phyloP scores from a whole-genome alignment of 225 moss, liverwort and hornwort genomes.

The Anthoceros angustus region DNA sequence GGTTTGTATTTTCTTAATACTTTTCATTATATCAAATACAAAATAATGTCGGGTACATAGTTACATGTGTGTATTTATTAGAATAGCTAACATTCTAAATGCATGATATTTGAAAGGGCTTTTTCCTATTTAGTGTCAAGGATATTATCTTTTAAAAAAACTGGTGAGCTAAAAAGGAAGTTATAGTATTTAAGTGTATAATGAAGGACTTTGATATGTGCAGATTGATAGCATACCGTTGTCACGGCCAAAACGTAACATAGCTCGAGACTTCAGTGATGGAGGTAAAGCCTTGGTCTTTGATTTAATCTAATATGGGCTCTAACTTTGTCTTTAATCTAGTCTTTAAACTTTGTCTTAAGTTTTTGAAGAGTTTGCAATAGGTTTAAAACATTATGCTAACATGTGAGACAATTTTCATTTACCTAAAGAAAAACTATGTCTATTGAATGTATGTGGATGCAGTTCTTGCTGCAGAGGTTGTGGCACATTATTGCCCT shows the following conservation, averaged over 20 bases:
- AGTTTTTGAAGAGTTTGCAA: not conserved
- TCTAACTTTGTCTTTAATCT: not conserved
- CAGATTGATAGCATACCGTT: slow-evolving; percentile 97
- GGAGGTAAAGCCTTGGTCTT: slow-evolving; percentile 30
- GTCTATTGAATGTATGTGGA: too few relatives aligned
- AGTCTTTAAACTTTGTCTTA: not conserved
- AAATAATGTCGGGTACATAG: not conserved
- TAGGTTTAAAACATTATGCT: too few relatives aligned
- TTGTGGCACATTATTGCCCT: slow-evolving; percentile 95
- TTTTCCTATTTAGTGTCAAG: too few relatives aligned
- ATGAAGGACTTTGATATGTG: too few relatives aligned
- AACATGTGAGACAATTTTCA: too few relatives aligned
- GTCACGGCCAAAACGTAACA: slow-evolving; percentile 91
- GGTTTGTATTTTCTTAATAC: slow-evolving; percentile 18
- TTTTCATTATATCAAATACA: not conserved
- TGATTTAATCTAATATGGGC: not conserved
- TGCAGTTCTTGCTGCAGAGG: slow-evolving; percentile 97
- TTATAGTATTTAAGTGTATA: not conserved
- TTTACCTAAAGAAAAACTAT: too few relatives aligned
- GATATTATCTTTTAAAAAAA: not conserved
- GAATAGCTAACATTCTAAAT: not conserved
- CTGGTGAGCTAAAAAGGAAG: not conserved
- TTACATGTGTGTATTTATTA: not conserved
- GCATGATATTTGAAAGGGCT: too few relatives aligned
- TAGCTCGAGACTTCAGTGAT: slow-evolving; percentile 94